A percentile compares a stretch with the other conserved stretches of the same genome.
These are phyloP conservation scores for Amaranthus cruentus DNA, from an alignment of 148 eudicot genomes.

Conservation along the genomic window DNA sequence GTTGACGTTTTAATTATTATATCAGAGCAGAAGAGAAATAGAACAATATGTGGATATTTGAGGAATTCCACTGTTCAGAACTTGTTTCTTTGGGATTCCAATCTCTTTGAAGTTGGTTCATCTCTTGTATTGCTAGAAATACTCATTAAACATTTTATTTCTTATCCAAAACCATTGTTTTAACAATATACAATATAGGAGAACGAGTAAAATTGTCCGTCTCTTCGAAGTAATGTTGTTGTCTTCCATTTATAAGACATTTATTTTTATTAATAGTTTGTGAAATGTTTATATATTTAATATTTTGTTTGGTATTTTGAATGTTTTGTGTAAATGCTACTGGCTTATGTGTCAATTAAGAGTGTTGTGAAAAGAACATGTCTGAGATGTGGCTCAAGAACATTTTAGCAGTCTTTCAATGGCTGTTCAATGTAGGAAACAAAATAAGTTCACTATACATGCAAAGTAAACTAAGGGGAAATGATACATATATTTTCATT, in stretches of 20 bases:
- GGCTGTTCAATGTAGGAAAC: background rate
- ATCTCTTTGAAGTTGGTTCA: background rate
- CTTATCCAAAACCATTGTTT: background rate
- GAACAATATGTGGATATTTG: background rate
- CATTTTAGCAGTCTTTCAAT: background rate
- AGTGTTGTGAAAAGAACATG: background rate
- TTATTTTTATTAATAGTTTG: background rate
- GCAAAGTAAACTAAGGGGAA: background rate
- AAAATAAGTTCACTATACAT: background rate
- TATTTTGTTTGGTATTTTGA: background rate
- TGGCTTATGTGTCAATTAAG: background rate
- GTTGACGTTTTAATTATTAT: background rate
- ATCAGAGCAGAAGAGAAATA: background rate
- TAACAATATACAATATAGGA: background rate
- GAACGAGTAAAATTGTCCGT: background rate
- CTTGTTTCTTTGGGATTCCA: background rate
- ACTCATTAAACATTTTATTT: background rate
- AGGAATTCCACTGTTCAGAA: background rate
- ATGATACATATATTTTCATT: background rate
- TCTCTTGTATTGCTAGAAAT: conserved; percentile 1
- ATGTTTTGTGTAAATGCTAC: too few relatives aligned
- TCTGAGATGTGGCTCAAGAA: background rate
- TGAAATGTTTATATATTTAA: background rate
- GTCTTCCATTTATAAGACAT: background rate
- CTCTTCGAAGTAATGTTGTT: background rate